Conservation (phyloP, 75 land plant genomes). For the Azolla pinnata region DNA sequence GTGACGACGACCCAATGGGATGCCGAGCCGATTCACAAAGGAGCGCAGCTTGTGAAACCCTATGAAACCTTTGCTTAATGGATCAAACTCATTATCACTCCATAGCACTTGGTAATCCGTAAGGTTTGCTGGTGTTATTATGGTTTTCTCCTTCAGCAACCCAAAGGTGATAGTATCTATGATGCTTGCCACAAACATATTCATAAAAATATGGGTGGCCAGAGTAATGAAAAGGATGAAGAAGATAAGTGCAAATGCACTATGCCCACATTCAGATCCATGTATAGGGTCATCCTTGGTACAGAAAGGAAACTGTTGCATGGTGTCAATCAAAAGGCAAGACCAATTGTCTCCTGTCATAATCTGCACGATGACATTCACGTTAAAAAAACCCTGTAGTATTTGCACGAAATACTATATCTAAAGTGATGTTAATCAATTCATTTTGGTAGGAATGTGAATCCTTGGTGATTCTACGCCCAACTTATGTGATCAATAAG, state of each 20-base stretch:
- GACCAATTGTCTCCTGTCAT: conserved; percentile 37
- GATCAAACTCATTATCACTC: conserved; percentile 21
- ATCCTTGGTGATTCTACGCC: too few species aligned
- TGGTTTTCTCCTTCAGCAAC: conserved; percentile 28
- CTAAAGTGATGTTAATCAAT: too few species aligned
- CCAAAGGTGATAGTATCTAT: conserved; percentile 34
- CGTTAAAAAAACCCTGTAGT: too few species aligned
- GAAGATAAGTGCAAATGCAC: conserved; percentile 9
- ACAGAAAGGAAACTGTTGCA: conserved; percentile 16
- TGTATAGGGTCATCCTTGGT: not conserved
- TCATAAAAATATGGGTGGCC: conserved; percentile 23
- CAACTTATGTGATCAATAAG: too few species aligned
- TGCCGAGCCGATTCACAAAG: conserved; percentile 23
- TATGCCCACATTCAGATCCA: conserved; percentile 23
- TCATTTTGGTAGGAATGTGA: too few species aligned
- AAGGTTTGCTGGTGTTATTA: conserved; percentile 21
- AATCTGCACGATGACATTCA: conserved; percentile 18
- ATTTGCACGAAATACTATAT: too few species aligned
- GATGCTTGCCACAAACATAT: conserved; percentile 33
- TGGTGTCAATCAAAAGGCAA: conserved; percentile 18
- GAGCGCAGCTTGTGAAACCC: conserved; percentile 24
- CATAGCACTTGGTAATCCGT: conserved; percentile 17
- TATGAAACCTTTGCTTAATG: conserved; percentile 22
- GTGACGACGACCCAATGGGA: conserved; percentile 30
- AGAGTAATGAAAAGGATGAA: conserved; percentile 17